Evolutionary conservation across 768 basidiomycete genomes (phyloP).

Genomic region (Boletus tylopilopsis): DNA sequence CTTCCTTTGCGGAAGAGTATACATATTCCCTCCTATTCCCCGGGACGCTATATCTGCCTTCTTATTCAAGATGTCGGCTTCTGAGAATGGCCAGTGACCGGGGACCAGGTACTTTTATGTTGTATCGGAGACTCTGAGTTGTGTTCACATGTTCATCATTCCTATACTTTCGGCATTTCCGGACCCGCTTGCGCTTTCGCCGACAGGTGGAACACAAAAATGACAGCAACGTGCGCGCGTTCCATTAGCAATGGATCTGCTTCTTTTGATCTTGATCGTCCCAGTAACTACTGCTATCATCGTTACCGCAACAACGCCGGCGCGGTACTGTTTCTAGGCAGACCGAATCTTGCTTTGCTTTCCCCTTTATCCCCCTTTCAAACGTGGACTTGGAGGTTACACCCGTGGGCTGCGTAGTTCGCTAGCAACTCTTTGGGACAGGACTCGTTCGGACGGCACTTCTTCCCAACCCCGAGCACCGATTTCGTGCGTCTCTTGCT

Average conservation of each 20-base stretch:
- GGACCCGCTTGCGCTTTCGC: background rate
- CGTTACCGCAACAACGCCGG: background rate
- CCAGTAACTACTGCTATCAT: background rate
- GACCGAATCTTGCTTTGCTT: background rate
- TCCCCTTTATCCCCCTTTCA: slow-evolving; percentile 7
- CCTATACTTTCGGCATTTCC: no score
- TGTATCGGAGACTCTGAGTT: no score
- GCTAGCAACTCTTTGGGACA: background rate
- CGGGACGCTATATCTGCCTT: background rate
- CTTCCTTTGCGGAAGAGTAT: background rate
- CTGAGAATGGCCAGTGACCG: no score
- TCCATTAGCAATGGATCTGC: background rate
- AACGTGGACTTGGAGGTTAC: background rate
- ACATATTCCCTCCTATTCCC: no score
- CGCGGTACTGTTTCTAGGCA: background rate
- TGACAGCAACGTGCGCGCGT: background rate
- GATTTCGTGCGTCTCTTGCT: background rate
- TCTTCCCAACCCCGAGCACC: background rate
- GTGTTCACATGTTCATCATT: no score
- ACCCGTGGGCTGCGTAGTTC: background rate
- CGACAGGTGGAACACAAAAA: background rate
- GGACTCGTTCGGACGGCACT: background rate
- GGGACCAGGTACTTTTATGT: no score
- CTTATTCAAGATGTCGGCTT: background rate
- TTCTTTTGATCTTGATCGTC: slow-evolving; percentile 10